A percentile compares a stretch with the other conserved stretches of the same genome.
These are phyloP conservation scores for Neoascochyta sp. DNA, from an alignment of 2,329 filamentous ascomycete genomes.

Conservation along the genomic window DNA sequence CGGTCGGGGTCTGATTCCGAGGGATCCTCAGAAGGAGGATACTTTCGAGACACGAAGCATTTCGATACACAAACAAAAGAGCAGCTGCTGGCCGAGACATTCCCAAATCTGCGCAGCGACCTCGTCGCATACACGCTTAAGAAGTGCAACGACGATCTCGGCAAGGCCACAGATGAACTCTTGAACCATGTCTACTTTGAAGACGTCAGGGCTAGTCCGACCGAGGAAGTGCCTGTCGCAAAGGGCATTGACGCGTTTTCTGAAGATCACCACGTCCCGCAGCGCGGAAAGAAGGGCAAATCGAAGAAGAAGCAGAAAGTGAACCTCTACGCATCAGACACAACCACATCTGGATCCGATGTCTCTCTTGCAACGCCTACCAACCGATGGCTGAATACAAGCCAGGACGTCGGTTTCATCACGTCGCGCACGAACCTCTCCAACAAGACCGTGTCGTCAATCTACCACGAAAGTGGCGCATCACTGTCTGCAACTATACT, in stretches of 20 bases:
- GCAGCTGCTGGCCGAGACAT: conserved; percentile 63
- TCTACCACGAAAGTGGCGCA: conserved; percentile 58
- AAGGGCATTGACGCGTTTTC: conserved; percentile 84
- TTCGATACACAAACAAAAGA: conserved; percentile 61
- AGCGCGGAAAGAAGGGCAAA: conserved; percentile 43
- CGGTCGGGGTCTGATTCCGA: conserved; percentile 19
- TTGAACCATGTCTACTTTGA: conserved; percentile 76
- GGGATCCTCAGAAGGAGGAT: conserved; percentile 22
- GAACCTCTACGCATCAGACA: conserved; percentile 16
- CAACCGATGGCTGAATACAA: conserved; percentile 59
- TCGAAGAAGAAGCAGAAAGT: conserved; percentile 40
- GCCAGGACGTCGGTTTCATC: conserved; percentile 60
- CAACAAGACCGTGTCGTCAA: conserved; percentile 49
- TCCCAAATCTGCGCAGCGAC: conserved; percentile 63
- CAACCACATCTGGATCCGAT: conserved; percentile 24
- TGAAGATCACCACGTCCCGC: conserved; percentile 49
- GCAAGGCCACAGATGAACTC: conserved; percentile 71
- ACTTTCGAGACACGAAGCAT: conserved; percentile 37
- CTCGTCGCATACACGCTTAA: conserved; percentile 65
- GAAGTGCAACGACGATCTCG: conserved; percentile 64
- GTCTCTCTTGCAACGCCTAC: conserved; percentile 10
- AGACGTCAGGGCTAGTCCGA: conserved; percentile 55
- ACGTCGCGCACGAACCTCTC: conserved; percentile 50
- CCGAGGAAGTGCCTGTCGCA: conserved; percentile 35
- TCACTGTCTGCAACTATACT: conserved; percentile 55